Evolutionary conservation across 2,329 filamentous ascomycete species (phyloP).

Genomic region (Gaeumannomyces tritici): DNA sequence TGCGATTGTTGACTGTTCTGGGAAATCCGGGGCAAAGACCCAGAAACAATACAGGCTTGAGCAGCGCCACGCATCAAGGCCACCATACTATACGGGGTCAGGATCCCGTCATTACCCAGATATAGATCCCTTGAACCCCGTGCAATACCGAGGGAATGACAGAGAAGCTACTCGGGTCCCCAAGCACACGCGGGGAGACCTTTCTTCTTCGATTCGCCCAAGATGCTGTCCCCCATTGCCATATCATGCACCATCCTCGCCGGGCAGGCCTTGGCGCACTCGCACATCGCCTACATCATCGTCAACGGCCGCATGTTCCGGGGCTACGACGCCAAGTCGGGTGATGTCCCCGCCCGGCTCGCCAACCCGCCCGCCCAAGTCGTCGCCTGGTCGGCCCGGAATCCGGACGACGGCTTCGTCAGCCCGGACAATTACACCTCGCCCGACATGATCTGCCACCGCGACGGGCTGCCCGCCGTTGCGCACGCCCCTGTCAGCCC

Average conservation of each 20-base stretch:
- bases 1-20: background rate
- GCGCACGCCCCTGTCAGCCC: conserved; percentile 44
- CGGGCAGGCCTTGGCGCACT: conserved; percentile 14
- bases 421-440: conserved; percentile 32
- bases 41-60: background rate
- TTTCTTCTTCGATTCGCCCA: background rate
- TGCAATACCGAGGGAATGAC: background rate
- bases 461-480: conserved; percentile 37
- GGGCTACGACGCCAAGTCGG: conserved; percentile 24
- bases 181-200: background rate
- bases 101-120: background rate
- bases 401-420: conserved; percentile 43
- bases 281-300: conserved; percentile 22
- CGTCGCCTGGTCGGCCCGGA: conserved; percentile 44
- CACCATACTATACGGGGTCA: background rate
- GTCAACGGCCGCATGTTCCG: conserved; percentile 35
- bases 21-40: background rate
- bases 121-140: background rate
- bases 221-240: background rate
- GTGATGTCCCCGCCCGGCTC: conserved; percentile 8
- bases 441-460: conserved; percentile 54
- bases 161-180: background rate
- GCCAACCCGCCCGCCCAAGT: conserved; percentile 8
- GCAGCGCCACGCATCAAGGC: background rate
- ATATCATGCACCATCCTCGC: background rate